Evolutionary conservation across 1,284 basidiomycete species (phyloP), one percentile per base, ranked within the genome.

Genomic region (Coniferiporia sulphurascens): DNA sequence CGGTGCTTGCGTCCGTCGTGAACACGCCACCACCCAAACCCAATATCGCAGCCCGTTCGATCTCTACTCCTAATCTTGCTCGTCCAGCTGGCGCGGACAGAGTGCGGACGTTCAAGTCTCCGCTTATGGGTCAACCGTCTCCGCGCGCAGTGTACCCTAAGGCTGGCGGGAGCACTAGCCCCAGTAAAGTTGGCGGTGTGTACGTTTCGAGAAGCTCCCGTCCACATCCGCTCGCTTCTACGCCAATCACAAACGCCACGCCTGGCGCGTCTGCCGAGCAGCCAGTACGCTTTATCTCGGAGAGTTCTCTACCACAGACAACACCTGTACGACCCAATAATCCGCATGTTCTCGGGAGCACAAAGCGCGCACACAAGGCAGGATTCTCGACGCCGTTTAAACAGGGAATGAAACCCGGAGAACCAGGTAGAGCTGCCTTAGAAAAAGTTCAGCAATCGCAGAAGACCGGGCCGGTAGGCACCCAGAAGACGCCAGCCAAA

Each of bases 371-470:
- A 69, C 51, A 66, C 13, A 66, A 61, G 54, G 45, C 74, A 21
- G 76, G 72, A 53, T 91, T 91, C 64, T 70, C 78, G 1, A 89
- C 87, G 0, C 89, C 89, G 0, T 91, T 91, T 71, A 91, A 89
- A 69, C 61, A 71, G 5, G 81, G 79, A 1, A 75, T 82, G 73
- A 74, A 72, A 48, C 84, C 83, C 19, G 80, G 81, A n/a, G 78
- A 83, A 62, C 72, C 76, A 10, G 81, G 79, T 4, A 69, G 76
- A 34, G n/a, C 65, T 66, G 62, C 66, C 78, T 19, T 70, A 69
- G 55, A 64, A 65, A 64, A 52, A 59, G 55, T 10, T 53, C 46
- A 35, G 65, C 60, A 36, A 51, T 17, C 32, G 19, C 36, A 62
- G 58, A 56, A 34, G 50, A 41, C 13, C 8, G 41, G 35, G 17